Conservation (phyloP, 352 stramenopile species). For the Globisporangium cederbergense region DNA sequence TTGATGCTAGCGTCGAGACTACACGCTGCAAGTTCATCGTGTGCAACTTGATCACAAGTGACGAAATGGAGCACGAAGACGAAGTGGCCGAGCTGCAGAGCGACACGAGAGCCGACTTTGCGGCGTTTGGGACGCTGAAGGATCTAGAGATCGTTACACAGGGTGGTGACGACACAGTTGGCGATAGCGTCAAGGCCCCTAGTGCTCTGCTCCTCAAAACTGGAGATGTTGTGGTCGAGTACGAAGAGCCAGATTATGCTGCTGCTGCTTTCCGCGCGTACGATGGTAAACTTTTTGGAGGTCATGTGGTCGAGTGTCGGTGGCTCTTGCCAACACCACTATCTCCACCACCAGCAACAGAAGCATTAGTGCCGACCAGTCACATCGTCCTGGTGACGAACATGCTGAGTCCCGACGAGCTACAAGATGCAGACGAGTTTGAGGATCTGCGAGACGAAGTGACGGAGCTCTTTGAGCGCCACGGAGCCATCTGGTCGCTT, state of each 20-base stretch:
- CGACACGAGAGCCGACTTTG: conserved; percentile 38
- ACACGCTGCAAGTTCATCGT: conserved; percentile 18
- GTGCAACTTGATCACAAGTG: conserved; percentile 29
- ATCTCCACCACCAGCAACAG: background rate
- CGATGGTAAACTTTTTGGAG: conserved; percentile 9
- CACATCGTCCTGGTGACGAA: conserved; percentile 5
- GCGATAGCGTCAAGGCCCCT: background rate
- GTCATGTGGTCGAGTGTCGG: conserved; percentile 6
- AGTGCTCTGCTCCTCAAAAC: background rate
- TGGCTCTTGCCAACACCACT: background rate
- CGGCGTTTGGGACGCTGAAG: conserved; percentile 20
- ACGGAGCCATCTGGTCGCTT: background rate
- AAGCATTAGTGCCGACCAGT: background rate
- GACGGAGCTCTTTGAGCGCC: background rate
- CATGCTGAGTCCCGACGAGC: conserved; percentile 14
- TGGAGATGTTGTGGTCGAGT: conserved; percentile 17
- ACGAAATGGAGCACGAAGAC: conserved; percentile 53
- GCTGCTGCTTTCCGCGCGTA: conserved; percentile 8
- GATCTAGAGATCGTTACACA: conserved; percentile 17
- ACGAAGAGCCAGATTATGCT: background rate
- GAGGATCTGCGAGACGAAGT: conserved; percentile 11
- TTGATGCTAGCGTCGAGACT: background rate
- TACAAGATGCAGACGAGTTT: conserved; percentile 12
- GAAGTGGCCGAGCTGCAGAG: conserved; percentile 40
- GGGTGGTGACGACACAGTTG: background rate